phyloP scores from a whole-genome alignment of 257 asterid genomes.

The Jasminum sambac region DNA sequence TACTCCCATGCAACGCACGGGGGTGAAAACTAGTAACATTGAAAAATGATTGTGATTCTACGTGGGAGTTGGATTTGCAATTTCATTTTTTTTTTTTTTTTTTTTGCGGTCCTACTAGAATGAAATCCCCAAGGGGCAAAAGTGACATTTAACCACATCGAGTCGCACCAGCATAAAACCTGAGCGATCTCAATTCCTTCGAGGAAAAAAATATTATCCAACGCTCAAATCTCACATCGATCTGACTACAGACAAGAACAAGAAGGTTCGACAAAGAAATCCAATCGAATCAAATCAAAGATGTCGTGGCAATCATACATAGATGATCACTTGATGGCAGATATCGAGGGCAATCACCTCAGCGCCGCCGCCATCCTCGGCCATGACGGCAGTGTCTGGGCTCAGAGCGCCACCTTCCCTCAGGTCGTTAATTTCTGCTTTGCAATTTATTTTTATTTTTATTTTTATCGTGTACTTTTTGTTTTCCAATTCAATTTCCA shows the following conservation, averaged over 20 bases:
- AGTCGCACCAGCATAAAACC: background rate
- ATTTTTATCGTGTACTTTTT: background rate
- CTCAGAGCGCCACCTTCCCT: constrained; percentile 72
- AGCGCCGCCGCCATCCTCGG: constrained; percentile 78
- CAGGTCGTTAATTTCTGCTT: constrained; percentile 36
- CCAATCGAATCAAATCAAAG: background rate
- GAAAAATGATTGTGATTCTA: too few relatives aligned
- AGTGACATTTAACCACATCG: background rate
- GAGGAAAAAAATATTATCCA: background rate
- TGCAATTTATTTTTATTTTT: background rate
- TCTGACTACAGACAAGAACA: background rate
- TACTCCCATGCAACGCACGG: too few relatives aligned
- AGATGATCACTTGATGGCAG: constrained; percentile 83
- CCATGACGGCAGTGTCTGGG: constrained; percentile 83
- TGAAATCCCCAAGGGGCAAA: background rate
- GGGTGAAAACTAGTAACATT: too few relatives aligned
- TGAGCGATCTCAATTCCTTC: background rate
- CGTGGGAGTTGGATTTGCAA: too few relatives aligned
- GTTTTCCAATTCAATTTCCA: background rate
- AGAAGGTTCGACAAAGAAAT: background rate
- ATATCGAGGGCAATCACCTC: constrained; percentile 55
- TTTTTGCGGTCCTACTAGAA: too few relatives aligned
- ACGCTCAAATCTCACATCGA: background rate
- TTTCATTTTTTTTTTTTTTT: too few relatives aligned
- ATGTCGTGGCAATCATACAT: constrained; percentile 95